Evolutionary conservation across 306 rosid species (phyloP).

Genomic region (Fragaria iinumae): DNA sequence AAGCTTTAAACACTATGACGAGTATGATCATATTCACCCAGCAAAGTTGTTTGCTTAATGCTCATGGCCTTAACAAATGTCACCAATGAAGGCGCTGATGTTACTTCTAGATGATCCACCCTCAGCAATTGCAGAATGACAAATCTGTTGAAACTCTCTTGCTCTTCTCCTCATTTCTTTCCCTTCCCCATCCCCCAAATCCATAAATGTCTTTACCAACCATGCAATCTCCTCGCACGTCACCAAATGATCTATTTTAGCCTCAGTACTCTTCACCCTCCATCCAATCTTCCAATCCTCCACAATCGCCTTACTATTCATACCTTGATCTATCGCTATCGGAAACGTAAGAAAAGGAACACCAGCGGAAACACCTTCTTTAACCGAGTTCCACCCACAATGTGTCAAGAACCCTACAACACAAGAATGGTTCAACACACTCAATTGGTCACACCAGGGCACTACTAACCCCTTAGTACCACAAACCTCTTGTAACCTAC

Average conservation of each 20-base stretch:
- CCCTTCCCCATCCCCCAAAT: slow-evolving; percentile 26
- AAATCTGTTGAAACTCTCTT: slow-evolving; percentile 9
- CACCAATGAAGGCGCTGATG: slow-evolving; percentile 38
- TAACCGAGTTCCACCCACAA: slow-evolving; percentile 46
- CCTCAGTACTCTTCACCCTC: slow-evolving; percentile 21
- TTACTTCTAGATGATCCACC: slow-evolving; percentile 37
- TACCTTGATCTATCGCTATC: slow-evolving; percentile 28
- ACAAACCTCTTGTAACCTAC: slow-evolving; percentile 16
- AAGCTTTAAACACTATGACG: not conserved
- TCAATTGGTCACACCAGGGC: slow-evolving; percentile 50
- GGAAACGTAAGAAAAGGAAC: slow-evolving; percentile 43
- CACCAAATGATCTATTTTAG: slow-evolving; percentile 17
- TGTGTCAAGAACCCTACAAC: slow-evolving; percentile 40
- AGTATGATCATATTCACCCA: not conserved
- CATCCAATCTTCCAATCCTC: slow-evolving; percentile 48
- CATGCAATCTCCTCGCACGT: slow-evolving; percentile 29
- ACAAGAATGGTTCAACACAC: slow-evolving; percentile 42
- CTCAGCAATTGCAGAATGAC: slow-evolving; percentile 18
- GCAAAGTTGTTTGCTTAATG: not conserved
- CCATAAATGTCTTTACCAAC: slow-evolving; percentile 30
- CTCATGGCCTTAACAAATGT: slow-evolving; percentile 11
- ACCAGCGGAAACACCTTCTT: slow-evolving; percentile 40
- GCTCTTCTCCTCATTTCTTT: slow-evolving; percentile 32
- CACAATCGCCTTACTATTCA: slow-evolving; percentile 34
- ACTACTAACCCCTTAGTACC: slow-evolving; percentile 24